Conservation (phyloP, 805 yeast genomes). For the Myxozyma nipponensis region DNA sequence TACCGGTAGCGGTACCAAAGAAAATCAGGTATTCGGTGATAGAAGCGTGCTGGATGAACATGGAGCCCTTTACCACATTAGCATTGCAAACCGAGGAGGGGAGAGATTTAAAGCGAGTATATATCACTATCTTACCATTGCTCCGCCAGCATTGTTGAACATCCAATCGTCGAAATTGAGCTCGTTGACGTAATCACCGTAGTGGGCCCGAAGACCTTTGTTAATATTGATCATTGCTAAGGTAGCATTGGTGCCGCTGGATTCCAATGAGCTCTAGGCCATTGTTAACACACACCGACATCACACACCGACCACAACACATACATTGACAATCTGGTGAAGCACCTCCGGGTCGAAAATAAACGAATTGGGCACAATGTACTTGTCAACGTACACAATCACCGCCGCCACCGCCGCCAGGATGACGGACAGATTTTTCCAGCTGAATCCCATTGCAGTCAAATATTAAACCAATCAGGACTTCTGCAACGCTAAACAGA, state of each 20-base stretch:
- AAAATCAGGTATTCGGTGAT: slow-evolving; percentile 86
- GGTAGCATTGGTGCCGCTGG: slow-evolving; percentile 45
- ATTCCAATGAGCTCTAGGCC: not conserved
- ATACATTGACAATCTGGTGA: slow-evolving; percentile 47
- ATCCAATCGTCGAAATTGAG: slow-evolving; percentile 83
- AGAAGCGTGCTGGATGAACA: slow-evolving; percentile 94
- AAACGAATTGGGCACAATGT: slow-evolving; percentile 67
- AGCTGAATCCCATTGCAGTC: not conserved
- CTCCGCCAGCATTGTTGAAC: slow-evolving; percentile 97
- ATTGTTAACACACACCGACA: not conserved
- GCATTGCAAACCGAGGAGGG: not conserved
- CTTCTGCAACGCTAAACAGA: too few species aligned
- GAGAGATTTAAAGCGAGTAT: not conserved
- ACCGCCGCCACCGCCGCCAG: slow-evolving; percentile 13
- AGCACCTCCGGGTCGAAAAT: slow-evolving; percentile 65
- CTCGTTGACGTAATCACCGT: slow-evolving; percentile 72
- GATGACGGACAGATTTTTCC: slow-evolving; percentile 2
- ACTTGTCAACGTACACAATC: slow-evolving; percentile 40
- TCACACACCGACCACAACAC: too few species aligned
- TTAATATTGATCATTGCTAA: slow-evolving; percentile 62
- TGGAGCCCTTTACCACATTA: slow-evolving; percentile 44
- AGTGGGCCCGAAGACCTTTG: slow-evolving; percentile 52
- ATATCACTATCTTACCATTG: slow-evolving; percentile 54
- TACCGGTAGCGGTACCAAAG: slow-evolving; percentile 90
- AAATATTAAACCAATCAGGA: too few species aligned